Conservation (phyloP, 306 rosid genomes). For the Citrullus mucosospermus region DNA sequence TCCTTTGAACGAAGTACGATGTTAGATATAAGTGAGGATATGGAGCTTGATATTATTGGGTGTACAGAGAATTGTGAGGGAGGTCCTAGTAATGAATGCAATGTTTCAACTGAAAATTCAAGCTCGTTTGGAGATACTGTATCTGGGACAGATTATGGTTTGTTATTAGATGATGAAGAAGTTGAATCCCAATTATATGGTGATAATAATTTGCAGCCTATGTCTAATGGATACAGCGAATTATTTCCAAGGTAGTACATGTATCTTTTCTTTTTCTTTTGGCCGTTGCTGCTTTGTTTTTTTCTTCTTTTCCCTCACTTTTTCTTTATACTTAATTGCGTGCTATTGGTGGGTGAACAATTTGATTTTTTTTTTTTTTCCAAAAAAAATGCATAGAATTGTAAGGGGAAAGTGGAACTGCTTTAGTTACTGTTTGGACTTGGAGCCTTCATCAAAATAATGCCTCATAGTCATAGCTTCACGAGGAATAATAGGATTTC, state of each 20-base stretch:
- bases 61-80: slow-evolving; percentile 11
- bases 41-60: slow-evolving; percentile 36
- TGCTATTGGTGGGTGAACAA: neutral
- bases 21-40: slow-evolving; percentile 21
- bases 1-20: slow-evolving; percentile 10
- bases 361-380: neutral
- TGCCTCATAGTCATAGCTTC: neutral
- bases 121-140: slow-evolving; percentile 68
- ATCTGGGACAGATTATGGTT: slow-evolving; percentile 32
- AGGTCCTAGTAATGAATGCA: slow-evolving; percentile 18
- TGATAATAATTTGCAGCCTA: slow-evolving; percentile 15
- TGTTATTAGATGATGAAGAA: slow-evolving; percentile 34
- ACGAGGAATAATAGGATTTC: too few relatives aligned
- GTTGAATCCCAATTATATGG: slow-evolving; percentile 30
- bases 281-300: neutral
- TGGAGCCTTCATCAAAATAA: neutral
- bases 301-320: neutral
- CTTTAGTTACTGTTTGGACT: neutral
- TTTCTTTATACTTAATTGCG: neutral
- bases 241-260: slow-evolving; percentile 34
- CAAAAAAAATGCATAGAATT: too few relatives aligned
- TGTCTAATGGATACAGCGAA: slow-evolving; percentile 24
- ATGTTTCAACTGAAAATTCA: slow-evolving; percentile 36
- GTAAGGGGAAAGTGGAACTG: neutral
- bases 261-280: neutral